Evolutionary conservation across 1,284 basidiomycete species (phyloP).

Genomic region (Cutaneotrichosporon sp.): DNA sequence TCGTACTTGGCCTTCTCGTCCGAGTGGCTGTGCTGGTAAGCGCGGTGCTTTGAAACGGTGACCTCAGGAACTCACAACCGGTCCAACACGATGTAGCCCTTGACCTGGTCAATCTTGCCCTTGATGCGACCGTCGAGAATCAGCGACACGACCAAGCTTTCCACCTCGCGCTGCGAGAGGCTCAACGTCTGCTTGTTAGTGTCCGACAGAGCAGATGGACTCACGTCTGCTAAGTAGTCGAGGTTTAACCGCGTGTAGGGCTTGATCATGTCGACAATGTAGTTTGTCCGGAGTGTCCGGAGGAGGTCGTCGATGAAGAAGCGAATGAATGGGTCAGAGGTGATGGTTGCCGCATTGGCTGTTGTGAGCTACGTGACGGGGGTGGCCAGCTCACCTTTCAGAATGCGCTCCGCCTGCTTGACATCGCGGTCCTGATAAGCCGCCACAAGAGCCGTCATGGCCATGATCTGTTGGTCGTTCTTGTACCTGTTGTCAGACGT

Average conservation of each 20-base stretch:
- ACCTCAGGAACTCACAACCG: slow-evolving; percentile 64
- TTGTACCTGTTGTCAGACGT: slow-evolving; percentile 69
- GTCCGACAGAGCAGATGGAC: slow-evolving; percentile 16
- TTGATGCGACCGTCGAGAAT: slow-evolving; percentile 95
- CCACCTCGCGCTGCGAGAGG: slow-evolving; percentile 81
- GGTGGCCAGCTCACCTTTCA: slow-evolving; percentile 65
- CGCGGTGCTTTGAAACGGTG: neutral
- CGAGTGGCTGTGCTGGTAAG: slow-evolving; percentile 62
- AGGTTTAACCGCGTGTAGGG: slow-evolving; percentile 93
- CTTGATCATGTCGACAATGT: slow-evolving; percentile 95
- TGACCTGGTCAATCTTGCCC: slow-evolving; percentile 93
- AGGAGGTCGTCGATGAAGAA: slow-evolving; percentile 94
- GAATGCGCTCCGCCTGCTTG: slow-evolving; percentile 91
- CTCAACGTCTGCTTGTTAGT: slow-evolving; percentile 75
- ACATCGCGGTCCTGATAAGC: slow-evolving; percentile 97
- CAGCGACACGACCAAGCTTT: slow-evolving; percentile 87
- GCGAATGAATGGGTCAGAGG: slow-evolving; percentile 91
- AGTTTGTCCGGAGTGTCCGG: slow-evolving; percentile 88
- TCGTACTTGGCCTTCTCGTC: slow-evolving; percentile 79
- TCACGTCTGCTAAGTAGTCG: slow-evolving; percentile 82
- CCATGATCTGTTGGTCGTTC: slow-evolving; percentile 91
- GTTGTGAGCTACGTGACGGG: slow-evolving; percentile 9
- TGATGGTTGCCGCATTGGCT: slow-evolving; percentile 93
- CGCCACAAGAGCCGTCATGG: slow-evolving; percentile 95
- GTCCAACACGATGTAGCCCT: slow-evolving; percentile 86